A percentile compares a stretch with the other conserved stretches of the same genome.
These are phyloP conservation scores for Sutorius australiensis DNA, from an alignment of 768 basidiomycete species.

Conservation along the genomic window DNA sequence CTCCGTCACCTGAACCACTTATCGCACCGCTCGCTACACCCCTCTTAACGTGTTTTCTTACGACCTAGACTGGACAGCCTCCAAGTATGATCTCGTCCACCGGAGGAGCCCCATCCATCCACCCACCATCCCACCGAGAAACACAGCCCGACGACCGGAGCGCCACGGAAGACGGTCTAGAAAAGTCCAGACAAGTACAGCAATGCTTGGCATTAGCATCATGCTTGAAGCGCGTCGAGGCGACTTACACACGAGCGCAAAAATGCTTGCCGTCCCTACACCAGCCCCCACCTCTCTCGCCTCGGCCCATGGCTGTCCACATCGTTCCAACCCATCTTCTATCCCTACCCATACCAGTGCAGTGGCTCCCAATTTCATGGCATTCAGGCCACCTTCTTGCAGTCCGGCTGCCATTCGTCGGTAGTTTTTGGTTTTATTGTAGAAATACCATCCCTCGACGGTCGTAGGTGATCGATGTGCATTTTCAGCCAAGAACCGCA, in stretches of 20 bases:
- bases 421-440: slow-evolving; percentile 96
- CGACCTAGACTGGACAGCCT: slow-evolving; percentile 15
- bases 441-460: slow-evolving; percentile 90
- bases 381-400: slow-evolving; percentile 61
- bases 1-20: slow-evolving; percentile 7
- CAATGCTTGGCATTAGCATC: not conserved
- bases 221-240: not conserved
- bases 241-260: slow-evolving; percentile 52
- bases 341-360: slow-evolving; percentile 47
- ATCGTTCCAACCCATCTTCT: slow-evolving; percentile 41
- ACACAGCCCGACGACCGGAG: slow-evolving; percentile 42
- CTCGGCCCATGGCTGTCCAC: slow-evolving; percentile 35
- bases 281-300: slow-evolving; percentile 61
- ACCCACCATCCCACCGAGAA: slow-evolving; percentile 59
- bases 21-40: too few species aligned
- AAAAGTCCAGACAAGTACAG: slow-evolving; percentile 1
- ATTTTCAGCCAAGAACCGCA: slow-evolving; percentile 90
- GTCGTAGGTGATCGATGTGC: slow-evolving; percentile 84
- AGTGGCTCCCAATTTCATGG: slow-evolving; percentile 44
- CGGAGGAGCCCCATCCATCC: slow-evolving; percentile 46
- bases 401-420: slow-evolving; percentile 70
- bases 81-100: slow-evolving; percentile 34
- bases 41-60: not conserved
- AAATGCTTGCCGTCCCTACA: slow-evolving; percentile 55
- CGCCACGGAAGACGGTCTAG: slow-evolving; percentile 59